These are phyloP conservation scores for Prunus mume DNA, from an alignment of 306 rosid species.

Conservation along the genomic window DNA sequence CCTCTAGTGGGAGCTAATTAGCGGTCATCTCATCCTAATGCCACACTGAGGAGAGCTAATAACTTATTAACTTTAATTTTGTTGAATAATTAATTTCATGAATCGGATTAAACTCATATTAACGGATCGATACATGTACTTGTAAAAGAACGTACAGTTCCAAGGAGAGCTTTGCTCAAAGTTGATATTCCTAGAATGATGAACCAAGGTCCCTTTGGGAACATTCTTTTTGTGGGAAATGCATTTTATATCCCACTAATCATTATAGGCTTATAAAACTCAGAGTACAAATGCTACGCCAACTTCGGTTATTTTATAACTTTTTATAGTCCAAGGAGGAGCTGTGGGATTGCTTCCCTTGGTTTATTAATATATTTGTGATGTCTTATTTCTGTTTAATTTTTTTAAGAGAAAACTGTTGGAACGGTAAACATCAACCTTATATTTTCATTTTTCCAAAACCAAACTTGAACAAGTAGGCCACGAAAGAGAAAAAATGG, in stretches of 20 bases:
- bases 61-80: not conserved
- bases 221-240: slow-evolving; percentile 35
- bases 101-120: not conserved
- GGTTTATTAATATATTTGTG: not conserved
- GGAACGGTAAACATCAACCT: not conserved
- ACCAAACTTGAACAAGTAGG: not conserved
- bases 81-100: not conserved
- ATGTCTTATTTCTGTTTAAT: not conserved
- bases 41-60: not conserved
- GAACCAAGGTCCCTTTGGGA: slow-evolving; percentile 36
- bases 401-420: not conserved
- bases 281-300: not conserved
- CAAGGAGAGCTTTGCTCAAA: slow-evolving; percentile 34
- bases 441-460: not conserved
- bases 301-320: not conserved
- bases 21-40: not conserved
- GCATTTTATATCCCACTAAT: slow-evolving; percentile 24
- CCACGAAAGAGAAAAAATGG: not conserved
- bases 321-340: not conserved
- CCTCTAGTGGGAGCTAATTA: not conserved
- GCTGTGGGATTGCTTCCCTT: slow-evolving; percentile 8
- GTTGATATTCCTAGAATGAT: slow-evolving; percentile 42
- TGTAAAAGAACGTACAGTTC: not conserved
- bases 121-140: not conserved
- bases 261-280: slow-evolving; percentile 10